Evolutionary conservation across 2,329 filamentous ascomycete genomes (phyloP).

Genomic region (Fusarium sp.): DNA sequence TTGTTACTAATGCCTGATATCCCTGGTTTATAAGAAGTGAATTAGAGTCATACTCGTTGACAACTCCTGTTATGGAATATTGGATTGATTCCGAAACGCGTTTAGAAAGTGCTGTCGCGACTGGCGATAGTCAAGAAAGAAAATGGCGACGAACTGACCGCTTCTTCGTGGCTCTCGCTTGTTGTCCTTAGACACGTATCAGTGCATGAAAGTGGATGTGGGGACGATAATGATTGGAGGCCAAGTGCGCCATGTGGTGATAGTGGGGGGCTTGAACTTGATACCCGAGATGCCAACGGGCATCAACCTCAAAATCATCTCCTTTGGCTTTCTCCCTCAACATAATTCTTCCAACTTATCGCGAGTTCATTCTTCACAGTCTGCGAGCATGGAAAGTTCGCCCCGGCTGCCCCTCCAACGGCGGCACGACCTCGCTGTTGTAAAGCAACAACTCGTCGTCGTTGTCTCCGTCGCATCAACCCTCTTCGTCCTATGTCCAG

Average conservation of each 20-base stretch:
- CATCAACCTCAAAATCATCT: background rate
- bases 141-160: background rate
- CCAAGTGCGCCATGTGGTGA: slow-evolving; percentile 1
- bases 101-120: background rate
- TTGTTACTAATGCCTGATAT: too few relatives aligned
- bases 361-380: accelerated
- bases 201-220: slow-evolving; percentile 4
- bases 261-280: background rate
- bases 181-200: slow-evolving; percentile 18
- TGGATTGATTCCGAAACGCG: too few relatives aligned
- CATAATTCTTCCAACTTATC: background rate
- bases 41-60: too few relatives aligned
- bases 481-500: slow-evolving; percentile 10
- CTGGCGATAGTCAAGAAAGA: accelerated
- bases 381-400: background rate
- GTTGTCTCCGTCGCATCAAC: slow-evolving; percentile 9
- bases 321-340: background rate
- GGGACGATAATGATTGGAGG: slow-evolving; percentile 15
- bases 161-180: background rate
- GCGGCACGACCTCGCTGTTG: slow-evolving; percentile 6
- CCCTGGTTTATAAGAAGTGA: too few relatives aligned
- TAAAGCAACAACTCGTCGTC: slow-evolving; percentile 16
- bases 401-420: background rate
- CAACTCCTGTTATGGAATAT: too few relatives aligned
- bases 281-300: background rate